These are phyloP conservation scores for Wickerhamiella occidentalis DNA, from an alignment of 805 yeast species.

Conservation along the genomic window DNA sequence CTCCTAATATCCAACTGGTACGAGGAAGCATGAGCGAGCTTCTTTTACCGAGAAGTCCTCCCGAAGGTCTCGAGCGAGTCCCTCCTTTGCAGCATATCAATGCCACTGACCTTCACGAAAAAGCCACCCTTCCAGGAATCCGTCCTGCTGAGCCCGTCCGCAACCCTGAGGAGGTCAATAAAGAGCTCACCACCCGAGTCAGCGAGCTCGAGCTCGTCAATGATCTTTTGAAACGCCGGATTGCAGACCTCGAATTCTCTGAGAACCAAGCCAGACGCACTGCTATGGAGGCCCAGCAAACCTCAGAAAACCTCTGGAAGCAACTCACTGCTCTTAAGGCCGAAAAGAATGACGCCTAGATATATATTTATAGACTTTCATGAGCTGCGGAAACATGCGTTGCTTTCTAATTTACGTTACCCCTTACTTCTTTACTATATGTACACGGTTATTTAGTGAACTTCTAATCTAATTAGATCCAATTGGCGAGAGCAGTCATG, in stretches of 20 bases:
- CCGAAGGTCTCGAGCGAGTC: slow-evolving; percentile 21
- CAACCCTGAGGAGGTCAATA: slow-evolving; percentile 22
- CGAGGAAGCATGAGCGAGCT: slow-evolving; percentile 24
- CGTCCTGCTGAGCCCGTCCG: background rate
- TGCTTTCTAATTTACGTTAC: background rate
- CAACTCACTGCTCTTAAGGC: slow-evolving; percentile 8
- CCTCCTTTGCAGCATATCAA: slow-evolving; percentile 21
- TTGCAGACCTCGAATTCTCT: slow-evolving; percentile 57
- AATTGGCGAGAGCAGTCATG: slow-evolving; percentile 53
- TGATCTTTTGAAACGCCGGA: slow-evolving; percentile 72
- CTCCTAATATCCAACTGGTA: slow-evolving; percentile 17
- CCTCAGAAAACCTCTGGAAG: slow-evolving; percentile 12
- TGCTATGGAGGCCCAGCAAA: slow-evolving; percentile 14
- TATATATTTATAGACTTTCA: slow-evolving; percentile 6
- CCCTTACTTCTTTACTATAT: too few relatives aligned
- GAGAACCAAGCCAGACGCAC: slow-evolving; percentile 27
- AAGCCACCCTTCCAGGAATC: slow-evolving; percentile 6
- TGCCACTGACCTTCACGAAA: slow-evolving; percentile 17
- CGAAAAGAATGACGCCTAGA: background rate
- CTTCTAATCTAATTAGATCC: slow-evolving; percentile 50
- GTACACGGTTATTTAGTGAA: background rate
- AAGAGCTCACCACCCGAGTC: slow-evolving; percentile 56
- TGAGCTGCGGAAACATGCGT: background rate
- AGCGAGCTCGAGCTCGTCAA: slow-evolving; percentile 84
- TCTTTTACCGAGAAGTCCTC: slow-evolving; percentile 21